Evolutionary conservation across 2,329 filamentous ascomycete species (phyloP), one percentile per base, ranked within the genome.

Genomic region (Venturia nashicola): DNA sequence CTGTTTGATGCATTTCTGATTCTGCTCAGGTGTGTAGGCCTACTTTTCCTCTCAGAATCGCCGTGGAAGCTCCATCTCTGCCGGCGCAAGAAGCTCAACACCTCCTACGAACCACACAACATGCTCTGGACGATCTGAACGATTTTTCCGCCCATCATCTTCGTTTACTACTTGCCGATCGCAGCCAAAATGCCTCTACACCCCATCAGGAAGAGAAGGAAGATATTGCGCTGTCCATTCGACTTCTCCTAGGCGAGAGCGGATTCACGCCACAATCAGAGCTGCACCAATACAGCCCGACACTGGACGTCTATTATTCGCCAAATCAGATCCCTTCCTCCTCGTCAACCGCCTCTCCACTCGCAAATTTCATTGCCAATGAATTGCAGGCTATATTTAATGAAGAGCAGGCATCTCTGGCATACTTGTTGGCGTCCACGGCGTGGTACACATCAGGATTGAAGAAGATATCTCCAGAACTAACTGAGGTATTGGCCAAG

Each of bases 61-160:
- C 86, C 36, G 81, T 97, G 67, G 84, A 91, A 69, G 85, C 90
- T 36, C 82, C 86, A 43, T 78, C 80, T 14, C 76, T 95, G 39
- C 82, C 84, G 61, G 78, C 83, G 1, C 77, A 83, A 51, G 89
- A 96, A 70, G 86, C 86, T 2, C 83, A 88, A 70, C 83, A 86
- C 70, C 82, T 97, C 14, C 77, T 96, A 60, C 87, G 86, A 65
- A 82, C 87, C n/a, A 91, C 91, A 0, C 91, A 97, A 71, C 86
- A 91, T 74, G 86, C 88, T 12, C 83, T 97, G 64, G 91, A 97
- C 74, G 88, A 91, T 69, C 82, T 91, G 65, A 92, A 93, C 70
- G 89, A 93, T 69, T 93, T 95, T 72, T 86, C 90, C 0, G 86
- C 88, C 1, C 90, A 96, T 72, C 90, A 92, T 71, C 79, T 97